Evolutionary conservation across 1,284 basidiomycete species (phyloP).

Genomic region (Gymnopus androsaceus): DNA sequence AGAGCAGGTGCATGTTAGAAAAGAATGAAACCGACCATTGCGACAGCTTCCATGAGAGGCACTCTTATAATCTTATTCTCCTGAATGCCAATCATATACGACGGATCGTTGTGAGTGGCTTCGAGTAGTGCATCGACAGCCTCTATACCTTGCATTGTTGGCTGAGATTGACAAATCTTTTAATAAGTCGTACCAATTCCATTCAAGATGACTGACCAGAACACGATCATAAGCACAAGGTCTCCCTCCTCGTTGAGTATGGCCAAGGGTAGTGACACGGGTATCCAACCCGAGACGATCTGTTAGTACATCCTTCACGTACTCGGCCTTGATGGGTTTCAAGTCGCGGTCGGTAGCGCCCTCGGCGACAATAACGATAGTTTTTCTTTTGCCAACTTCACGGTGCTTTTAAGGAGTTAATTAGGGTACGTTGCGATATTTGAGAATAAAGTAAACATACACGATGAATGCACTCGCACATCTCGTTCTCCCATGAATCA

Average conservation of each 20-base stretch:
- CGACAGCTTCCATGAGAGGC: slow-evolving; percentile 91
- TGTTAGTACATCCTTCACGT: slow-evolving; percentile 88
- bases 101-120: slow-evolving; percentile 87
- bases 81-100: slow-evolving; percentile 95
- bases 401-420: no score
- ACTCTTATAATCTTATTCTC: slow-evolving; percentile 96
- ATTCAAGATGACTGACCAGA: slow-evolving; percentile 53
- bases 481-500: slow-evolving; percentile 87
- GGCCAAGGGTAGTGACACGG: slow-evolving; percentile 96
- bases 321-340: slow-evolving; percentile 87
- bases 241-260: slow-evolving; percentile 93
- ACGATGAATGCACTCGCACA: slow-evolving; percentile 85
- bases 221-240: slow-evolving; percentile 94
- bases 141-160: slow-evolving; percentile 93
- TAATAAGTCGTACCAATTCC: not conserved
- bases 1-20: not conserved
- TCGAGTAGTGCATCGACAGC: slow-evolving; percentile 91
- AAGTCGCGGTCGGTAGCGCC: slow-evolving; percentile 89
- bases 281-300: slow-evolving; percentile 92
- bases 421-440: no score
- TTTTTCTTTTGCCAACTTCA: slow-evolving; percentile 92
- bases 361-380: slow-evolving; percentile 97
- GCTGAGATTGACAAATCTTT: slow-evolving; percentile 48
- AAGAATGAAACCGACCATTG: slow-evolving; percentile 53
- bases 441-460: slow-evolving; percentile 36